These are phyloP conservation scores for Ophiostoma ulmi DNA, from an alignment of 2,329 filamentous ascomycete species.

Conservation along the genomic window DNA sequence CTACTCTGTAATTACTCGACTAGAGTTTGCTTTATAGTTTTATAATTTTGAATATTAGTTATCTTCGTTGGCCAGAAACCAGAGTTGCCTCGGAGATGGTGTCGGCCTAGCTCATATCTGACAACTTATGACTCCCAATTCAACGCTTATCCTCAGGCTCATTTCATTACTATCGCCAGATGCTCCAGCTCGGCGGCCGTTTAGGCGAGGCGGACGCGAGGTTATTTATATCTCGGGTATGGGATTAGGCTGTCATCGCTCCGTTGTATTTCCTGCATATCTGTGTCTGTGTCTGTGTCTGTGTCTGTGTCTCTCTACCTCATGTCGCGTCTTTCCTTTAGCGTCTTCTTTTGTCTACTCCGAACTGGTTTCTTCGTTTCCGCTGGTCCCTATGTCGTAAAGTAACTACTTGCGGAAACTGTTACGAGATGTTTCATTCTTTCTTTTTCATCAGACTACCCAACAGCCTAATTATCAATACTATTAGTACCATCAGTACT, in stretches of 20 bases:
- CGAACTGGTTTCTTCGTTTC: neutral
- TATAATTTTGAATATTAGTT: no score
- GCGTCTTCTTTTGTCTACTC: neutral
- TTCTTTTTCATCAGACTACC: neutral
- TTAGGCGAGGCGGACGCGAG: constrained; percentile 2
- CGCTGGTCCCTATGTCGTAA: neutral
- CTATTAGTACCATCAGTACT: neutral
- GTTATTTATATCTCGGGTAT: constrained; percentile 8
- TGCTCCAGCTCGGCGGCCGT: neutral
- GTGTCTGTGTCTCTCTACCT: neutral
- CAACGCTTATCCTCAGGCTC: neutral
- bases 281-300: neutral
- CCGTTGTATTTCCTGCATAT: neutral
- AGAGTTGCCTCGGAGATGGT: neutral
- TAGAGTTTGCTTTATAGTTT: no score
- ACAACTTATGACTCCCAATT: neutral
- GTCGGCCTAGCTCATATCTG: neutral
- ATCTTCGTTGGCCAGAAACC: no score
- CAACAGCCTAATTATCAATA: neutral
- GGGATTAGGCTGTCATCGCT: neutral
- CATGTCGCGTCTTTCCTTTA: neutral
- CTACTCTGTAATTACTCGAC: no score
- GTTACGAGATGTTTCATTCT: neutral
- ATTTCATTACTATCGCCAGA: neutral
- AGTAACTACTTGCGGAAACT: neutral